Evolutionary conservation across 257 asterid genomes (phyloP), one percentile per base, ranked within the genome.

Genomic region (Hygrophila difformis): DNA sequence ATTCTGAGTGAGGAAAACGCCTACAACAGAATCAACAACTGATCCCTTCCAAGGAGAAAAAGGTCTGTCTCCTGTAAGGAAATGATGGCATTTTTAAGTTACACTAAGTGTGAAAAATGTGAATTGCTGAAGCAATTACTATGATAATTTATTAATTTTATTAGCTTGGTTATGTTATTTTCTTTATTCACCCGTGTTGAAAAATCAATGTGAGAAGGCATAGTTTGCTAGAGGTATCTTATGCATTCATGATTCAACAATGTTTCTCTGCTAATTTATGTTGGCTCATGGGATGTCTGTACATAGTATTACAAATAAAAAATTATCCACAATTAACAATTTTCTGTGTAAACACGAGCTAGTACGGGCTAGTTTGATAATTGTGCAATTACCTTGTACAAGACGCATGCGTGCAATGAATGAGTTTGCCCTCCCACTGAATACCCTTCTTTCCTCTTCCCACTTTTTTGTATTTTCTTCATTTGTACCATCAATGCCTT

Each of bases 21-120:
- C 93, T 55, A 78, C 71, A 14, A 80, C 88, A 0, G 88, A 83
- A 61, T 80, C 94, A 44, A 83, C 77, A 18, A 83, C 77, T 23
- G 94, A 83, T 18, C 93, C 94, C 63, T 84, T 80, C 94, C 88
- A 84, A 2, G 76, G 82, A 16, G 85, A 72, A 63, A 84, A 80
- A 13, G 71, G 80, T 23, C 85, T 70, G 57, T 80, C 76, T 28
- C 94, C 88, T 80, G 68, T 48, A 44, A 45, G 40, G 29, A 46
- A 56, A 24, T 23, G n/a, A 50, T 42, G 46, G 22, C 44, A 48
- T 16, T 47, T 23, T 44, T 53, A 28, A 56, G 12, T 43, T 47
- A 50, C 26, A 43, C n/a, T n/a, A n/a, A n/a, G n/a, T n/a, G n/a
- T n/a, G n/a, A n/a, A n/a, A n/a, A n/a, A n/a, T n/a, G n/a, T n/a